Conservation (phyloP, 192 early-diverging fungal species). For the Entrophospora sp. region DNA sequence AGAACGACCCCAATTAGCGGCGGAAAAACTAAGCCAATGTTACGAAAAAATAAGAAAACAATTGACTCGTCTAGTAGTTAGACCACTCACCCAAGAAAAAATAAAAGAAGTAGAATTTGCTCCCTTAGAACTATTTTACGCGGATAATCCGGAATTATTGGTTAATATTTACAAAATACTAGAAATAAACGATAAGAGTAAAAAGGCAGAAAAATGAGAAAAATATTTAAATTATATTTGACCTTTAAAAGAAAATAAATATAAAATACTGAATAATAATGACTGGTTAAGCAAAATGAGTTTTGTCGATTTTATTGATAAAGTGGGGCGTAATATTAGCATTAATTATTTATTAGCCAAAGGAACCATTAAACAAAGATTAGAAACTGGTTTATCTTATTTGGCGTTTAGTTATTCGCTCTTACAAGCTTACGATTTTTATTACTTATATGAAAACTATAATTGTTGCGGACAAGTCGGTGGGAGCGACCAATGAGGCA, state of each 20-base stretch:
- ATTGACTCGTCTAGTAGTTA: background rate
- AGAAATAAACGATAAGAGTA: background rate
- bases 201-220: background rate
- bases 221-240: slow-evolving; percentile 2
- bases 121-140: slow-evolving; percentile 1
- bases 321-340: background rate
- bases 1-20: slow-evolving; percentile 3
- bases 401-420: slow-evolving; percentile 11
- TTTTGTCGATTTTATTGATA: background rate
- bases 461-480: background rate
- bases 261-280: slow-evolving; percentile 5
- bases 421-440: slow-evolving; percentile 12
- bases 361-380: slow-evolving; percentile 5
- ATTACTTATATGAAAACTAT: slow-evolving; percentile 1
- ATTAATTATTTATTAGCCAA: background rate
- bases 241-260: background rate
- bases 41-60: background rate
- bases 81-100: background rate
- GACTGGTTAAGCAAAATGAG: background rate
- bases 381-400: background rate
- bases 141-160: background rate
- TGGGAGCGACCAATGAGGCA: slow-evolving; percentile 5
- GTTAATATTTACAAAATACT: slow-evolving; percentile 1
- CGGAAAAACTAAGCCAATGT: background rate
- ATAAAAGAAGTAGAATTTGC: background rate